Evolutionary conservation across 78 protist species (phyloP).

Genomic region (Andalucia godoyi): DNA sequence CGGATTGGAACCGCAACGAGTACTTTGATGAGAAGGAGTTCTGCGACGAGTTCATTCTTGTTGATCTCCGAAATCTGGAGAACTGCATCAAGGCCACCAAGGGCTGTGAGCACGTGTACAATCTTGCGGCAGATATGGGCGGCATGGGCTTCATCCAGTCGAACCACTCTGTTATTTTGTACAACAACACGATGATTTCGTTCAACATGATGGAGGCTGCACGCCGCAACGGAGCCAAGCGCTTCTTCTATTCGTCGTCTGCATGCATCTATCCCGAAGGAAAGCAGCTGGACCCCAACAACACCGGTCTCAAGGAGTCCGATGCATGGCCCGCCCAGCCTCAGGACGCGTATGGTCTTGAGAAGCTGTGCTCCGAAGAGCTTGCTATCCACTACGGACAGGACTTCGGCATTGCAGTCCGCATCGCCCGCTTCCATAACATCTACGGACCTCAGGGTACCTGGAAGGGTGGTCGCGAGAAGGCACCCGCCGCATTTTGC

Average conservation of each 20-base stretch:
- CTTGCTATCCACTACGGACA: constrained; percentile 28
- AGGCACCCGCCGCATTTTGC: constrained; percentile 82
- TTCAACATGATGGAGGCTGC: constrained; percentile 59
- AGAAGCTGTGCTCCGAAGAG: constrained; percentile 67
- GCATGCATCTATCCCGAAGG: constrained; percentile 74
- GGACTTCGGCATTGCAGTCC: constrained; percentile 38
- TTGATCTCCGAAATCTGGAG: constrained; percentile 45
- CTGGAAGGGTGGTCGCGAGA: constrained; percentile 77
- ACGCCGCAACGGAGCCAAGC: constrained; percentile 13
- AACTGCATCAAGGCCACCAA: constrained; percentile 32
- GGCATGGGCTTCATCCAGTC: constrained; percentile 82
- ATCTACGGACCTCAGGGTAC: constrained; percentile 77
- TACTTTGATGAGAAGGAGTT: constrained; percentile 47
- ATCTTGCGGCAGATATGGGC: constrained; percentile 66
- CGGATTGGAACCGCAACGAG: constrained; percentile 64
- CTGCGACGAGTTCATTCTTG: constrained; percentile 61
- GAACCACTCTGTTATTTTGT: constrained; percentile 43
- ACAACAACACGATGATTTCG: constrained; percentile 60
- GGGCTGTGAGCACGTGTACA: constrained; percentile 46
- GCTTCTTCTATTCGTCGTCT: constrained; percentile 48
- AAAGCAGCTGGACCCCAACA: constrained; percentile 32
- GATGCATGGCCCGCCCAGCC: constrained; percentile 79
- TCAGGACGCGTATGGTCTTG: constrained; percentile 77
- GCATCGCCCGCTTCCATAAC: constrained; percentile 76
- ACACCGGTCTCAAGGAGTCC: constrained; percentile 48